Conservation (phyloP, 441 rosid genomes). For the Cnidoscolus chayamansa region DNA sequence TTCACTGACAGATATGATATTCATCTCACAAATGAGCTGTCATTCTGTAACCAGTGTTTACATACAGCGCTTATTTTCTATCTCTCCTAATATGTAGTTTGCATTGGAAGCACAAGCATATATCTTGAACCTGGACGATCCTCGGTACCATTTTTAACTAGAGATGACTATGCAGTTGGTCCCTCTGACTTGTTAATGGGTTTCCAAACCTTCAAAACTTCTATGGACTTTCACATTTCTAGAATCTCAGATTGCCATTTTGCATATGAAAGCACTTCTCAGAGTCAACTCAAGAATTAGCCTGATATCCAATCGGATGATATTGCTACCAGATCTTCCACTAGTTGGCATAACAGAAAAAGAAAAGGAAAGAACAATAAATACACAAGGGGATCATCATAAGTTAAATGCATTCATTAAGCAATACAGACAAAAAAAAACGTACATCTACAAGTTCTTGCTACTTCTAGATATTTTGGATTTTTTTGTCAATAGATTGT, state of each 20-base stretch:
- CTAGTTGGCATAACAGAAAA: constrained; percentile 17
- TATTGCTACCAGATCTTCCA: constrained; percentile 16
- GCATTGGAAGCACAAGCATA: constrained; percentile 16
- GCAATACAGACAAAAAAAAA: constrained; percentile 18
- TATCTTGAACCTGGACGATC: constrained; percentile 12
- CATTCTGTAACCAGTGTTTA: constrained; percentile 18
- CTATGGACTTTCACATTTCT: constrained; percentile 6
- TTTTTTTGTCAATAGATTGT: constrained; percentile 15
- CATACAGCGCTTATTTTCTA: constrained; percentile 22
- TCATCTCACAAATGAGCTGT: constrained; percentile 14
- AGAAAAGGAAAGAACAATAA: neutral
- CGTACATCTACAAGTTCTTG: constrained; percentile 26
- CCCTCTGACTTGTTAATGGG: neutral
- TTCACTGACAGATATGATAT: constrained; percentile 17
- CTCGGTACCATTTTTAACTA: constrained; percentile 11
- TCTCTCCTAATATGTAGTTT: constrained; percentile 20
- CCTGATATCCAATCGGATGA: constrained; percentile 14
- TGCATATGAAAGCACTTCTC: constrained; percentile 17
- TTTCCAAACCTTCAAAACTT: constrained; percentile 18
- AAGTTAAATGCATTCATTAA: constrained; percentile 24
- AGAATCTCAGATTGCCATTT: constrained; percentile 4
- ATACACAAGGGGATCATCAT: constrained; percentile 12
- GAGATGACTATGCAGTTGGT: constrained; percentile 15
- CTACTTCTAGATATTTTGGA: constrained; percentile 14
- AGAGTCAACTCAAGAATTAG: constrained; percentile 5